These are phyloP conservation scores for Coniochaeta sp. DNA, from an alignment of 2,329 filamentous ascomycete genomes.

Conservation along the genomic window DNA sequence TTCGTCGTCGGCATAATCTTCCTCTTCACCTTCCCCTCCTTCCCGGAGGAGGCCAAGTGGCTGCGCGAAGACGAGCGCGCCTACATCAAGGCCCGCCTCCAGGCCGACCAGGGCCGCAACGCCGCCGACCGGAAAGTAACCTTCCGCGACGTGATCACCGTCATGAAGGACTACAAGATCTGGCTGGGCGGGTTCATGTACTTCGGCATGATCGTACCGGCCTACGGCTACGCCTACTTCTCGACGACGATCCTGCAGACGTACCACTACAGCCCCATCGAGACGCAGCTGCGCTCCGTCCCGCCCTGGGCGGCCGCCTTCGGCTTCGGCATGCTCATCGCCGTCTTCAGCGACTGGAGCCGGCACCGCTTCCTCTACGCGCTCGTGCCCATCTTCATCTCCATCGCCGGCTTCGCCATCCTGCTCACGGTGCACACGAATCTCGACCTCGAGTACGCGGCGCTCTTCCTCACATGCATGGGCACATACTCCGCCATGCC, in stretches of 20 bases:
- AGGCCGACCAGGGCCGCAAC: slow-evolving; percentile 61
- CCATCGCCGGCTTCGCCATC: slow-evolving; percentile 69
- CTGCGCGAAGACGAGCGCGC: slow-evolving; percentile 59
- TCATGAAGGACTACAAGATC: slow-evolving; percentile 69
- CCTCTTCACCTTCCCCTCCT: slow-evolving; percentile 65
- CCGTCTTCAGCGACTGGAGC: slow-evolving; percentile 62
- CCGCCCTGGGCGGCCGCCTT: slow-evolving; percentile 64
- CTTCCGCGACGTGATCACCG: slow-evolving; percentile 48
- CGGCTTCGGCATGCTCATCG: slow-evolving; percentile 68
- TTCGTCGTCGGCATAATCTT: slow-evolving; percentile 54
- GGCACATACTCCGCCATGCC: slow-evolving; percentile 86
- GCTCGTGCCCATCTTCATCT: slow-evolving; percentile 59
- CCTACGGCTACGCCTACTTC: slow-evolving; percentile 74
- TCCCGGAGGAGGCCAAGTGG: slow-evolving; percentile 50
- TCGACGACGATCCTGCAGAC: slow-evolving; percentile 63
- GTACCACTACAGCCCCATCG: slow-evolving; percentile 54
- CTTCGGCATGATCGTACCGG: slow-evolving; percentile 70
- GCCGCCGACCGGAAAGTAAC: slow-evolving; percentile 57
- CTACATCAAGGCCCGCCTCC: slow-evolving; percentile 60
- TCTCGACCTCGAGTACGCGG: slow-evolving; percentile 62
- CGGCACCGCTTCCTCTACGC: slow-evolving; percentile 71
- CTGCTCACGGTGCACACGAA: slow-evolving; percentile 66
- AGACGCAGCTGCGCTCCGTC: slow-evolving; percentile 51
- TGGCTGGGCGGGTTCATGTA: slow-evolving; percentile 75
- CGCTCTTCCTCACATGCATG: slow-evolving; percentile 74